Conservation (phyloP, 1,284 basidiomycete genomes). For the Apiotrichum veenhuisii region DNA sequence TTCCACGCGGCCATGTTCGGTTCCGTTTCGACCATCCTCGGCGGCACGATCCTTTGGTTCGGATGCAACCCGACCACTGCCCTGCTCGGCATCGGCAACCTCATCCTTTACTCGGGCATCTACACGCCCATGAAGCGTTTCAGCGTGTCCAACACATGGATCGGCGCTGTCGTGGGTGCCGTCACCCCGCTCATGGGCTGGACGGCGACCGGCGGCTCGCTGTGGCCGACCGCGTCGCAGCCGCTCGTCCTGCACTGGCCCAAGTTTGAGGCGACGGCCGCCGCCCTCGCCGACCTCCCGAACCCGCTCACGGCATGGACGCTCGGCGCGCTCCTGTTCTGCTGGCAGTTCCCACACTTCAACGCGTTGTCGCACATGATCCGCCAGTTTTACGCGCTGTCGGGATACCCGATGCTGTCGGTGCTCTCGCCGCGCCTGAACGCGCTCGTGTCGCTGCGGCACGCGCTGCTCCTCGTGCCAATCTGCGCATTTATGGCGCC, state of each 20-base stretch:
- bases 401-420: constrained; percentile 90
- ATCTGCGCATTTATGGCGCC: constrained; percentile 79
- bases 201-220: constrained; percentile 83
- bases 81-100: constrained; percentile 74
- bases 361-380: constrained; percentile 87
- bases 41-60: constrained; percentile 72
- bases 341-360: constrained; percentile 99
- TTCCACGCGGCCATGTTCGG: constrained; percentile 83
- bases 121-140: constrained; percentile 96
- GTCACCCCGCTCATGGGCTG: constrained; percentile 97
- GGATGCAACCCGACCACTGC: constrained; percentile 88
- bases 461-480: constrained; percentile 73
- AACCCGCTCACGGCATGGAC: constrained; percentile 73
- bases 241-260: constrained; percentile 51
- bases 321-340: constrained; percentile 78
- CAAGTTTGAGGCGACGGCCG: constrained; percentile 8
- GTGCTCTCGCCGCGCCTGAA: constrained; percentile 78
- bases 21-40: constrained; percentile 65
- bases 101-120: constrained; percentile 81
- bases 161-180: constrained; percentile 86
- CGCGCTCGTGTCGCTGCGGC: constrained; percentile 77
- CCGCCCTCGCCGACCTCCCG: constrained; percentile 24
- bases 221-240: constrained; percentile 63
- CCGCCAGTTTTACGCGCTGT: constrained; percentile 83
- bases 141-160: constrained; percentile 88